Conservation (phyloP, 2,329 filamentous ascomycete species). For the Beauveria sp. region DNA sequence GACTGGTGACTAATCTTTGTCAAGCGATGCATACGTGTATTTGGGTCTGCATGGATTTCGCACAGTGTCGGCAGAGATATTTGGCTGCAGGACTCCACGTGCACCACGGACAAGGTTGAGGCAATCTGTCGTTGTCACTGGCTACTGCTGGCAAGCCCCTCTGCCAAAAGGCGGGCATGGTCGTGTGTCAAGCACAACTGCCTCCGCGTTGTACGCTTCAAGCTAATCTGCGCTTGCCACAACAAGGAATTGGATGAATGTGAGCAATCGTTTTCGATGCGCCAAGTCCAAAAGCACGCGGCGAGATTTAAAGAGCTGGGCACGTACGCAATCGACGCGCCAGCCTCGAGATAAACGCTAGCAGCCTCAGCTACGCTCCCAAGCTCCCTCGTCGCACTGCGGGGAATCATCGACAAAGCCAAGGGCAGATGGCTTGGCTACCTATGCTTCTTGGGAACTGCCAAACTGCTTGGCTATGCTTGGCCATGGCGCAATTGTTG, state of each 20-base stretch:
- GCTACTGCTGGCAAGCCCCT: not conserved
- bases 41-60: not conserved
- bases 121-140: not conserved
- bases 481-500: not conserved
- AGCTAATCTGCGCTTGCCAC: no score
- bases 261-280: not conserved
- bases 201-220: no score
- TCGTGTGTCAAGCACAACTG: not conserved
- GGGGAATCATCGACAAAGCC: not conserved
- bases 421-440: slow-evolving; percentile 1
- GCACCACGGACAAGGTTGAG: not conserved
- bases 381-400: not conserved
- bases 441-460: not conserved
- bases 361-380: not conserved
- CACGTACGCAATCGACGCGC: not conserved
- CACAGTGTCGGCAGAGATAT: not conserved
- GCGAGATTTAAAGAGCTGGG: not conserved
- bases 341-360: not conserved
- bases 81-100: not conserved
- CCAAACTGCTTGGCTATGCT: not conserved
- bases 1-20: not conserved
- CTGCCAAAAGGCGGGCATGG: not conserved
- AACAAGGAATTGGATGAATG: no score
- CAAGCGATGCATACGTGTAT: not conserved
- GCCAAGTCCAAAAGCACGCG: not conserved